Conservation (phyloP, 2,329 filamentous ascomycete genomes). For the Clarireedia monteithiana region DNA sequence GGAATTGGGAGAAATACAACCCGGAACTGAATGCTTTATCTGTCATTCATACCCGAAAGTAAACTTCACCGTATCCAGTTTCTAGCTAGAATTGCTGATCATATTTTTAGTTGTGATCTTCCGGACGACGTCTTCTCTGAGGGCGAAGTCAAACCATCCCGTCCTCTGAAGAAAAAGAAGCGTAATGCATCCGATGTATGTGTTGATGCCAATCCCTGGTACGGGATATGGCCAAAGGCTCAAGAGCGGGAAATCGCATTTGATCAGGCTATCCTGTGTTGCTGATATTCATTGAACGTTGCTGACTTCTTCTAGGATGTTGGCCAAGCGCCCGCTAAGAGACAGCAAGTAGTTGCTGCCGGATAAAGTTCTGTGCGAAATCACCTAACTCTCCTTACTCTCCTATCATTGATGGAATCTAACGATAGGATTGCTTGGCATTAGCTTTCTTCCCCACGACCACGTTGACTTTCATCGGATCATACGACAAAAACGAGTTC, state of each 20-base stretch:
- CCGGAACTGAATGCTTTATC: conserved; percentile 68
- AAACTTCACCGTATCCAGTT: conserved; percentile 31
- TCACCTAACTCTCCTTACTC: conserved; percentile 12
- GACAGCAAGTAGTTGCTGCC: conserved; percentile 28
- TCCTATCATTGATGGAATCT: conserved; percentile 25
- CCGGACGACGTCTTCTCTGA: conserved; percentile 83
- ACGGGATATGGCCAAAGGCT: conserved; percentile 7
- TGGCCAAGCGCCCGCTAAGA: conserved; percentile 23
- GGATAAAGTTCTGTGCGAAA: conserved; percentile 27
- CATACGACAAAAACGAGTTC: background rate
- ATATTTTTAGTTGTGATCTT: conserved; percentile 61
- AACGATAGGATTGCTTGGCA: conserved; percentile 20
- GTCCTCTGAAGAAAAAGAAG: conserved; percentile 29
- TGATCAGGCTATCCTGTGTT: conserved; percentile 2
- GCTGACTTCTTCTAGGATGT: conserved; percentile 26
- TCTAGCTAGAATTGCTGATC: conserved; percentile 17
- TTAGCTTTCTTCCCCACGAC: background rate
- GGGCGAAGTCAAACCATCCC: conserved; percentile 61
- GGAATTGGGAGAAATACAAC: conserved; percentile 67
- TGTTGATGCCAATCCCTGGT: conserved; percentile 11
- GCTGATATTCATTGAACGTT: background rate
- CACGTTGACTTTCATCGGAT: background rate
- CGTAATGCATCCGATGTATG: conserved; percentile 27
- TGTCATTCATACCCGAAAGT: conserved; percentile 73
- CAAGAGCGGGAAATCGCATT: conserved; percentile 7